Percentiles rank a stretch among this genome's conserved stretches.
These are phyloP conservation scores for Echinosophora koreensis DNA, from an alignment of 306 rosid genomes.

Conservation along the genomic window DNA sequence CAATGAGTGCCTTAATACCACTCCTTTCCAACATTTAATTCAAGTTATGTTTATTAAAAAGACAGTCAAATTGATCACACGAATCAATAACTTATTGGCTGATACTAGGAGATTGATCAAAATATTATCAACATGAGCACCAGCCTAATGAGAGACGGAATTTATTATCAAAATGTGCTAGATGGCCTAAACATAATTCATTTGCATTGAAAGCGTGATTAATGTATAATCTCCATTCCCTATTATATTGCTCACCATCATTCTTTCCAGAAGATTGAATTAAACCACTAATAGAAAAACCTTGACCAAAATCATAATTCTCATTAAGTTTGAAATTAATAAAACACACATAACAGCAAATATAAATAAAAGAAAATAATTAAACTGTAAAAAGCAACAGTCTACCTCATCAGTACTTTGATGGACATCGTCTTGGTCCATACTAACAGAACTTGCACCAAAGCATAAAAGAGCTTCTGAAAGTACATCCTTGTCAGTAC, in stretches of 20 bases:
- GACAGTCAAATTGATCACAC: background rate
- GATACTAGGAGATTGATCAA: background rate
- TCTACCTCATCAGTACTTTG: slow-evolving; percentile 64
- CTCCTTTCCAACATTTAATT: slow-evolving; percentile 1
- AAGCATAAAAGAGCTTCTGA: slow-evolving; percentile 88
- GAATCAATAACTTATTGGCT: slow-evolving; percentile 1
- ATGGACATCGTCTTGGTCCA: slow-evolving; percentile 59
- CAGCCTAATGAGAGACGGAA: background rate
- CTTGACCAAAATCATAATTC: background rate
- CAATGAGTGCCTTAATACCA: background rate
- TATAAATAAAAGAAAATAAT: background rate
- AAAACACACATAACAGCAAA: slow-evolving; percentile 7
- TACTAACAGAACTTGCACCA: slow-evolving; percentile 81
- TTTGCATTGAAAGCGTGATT: background rate
- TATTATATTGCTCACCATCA: background rate
- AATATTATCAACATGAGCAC: slow-evolving; percentile 31
- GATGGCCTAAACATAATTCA: slow-evolving; percentile 14
- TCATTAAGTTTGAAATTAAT: background rate
- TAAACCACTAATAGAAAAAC: background rate
- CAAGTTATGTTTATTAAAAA: background rate
- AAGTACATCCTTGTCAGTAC: slow-evolving; percentile 71
- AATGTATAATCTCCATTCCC: background rate
- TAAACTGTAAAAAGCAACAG: background rate
- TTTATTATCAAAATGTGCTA: background rate
- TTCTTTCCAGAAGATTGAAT: slow-evolving; percentile 1